Evolutionary conservation across 768 basidiomycete genomes (phyloP).

Genomic region (Lactarius indigo): DNA sequence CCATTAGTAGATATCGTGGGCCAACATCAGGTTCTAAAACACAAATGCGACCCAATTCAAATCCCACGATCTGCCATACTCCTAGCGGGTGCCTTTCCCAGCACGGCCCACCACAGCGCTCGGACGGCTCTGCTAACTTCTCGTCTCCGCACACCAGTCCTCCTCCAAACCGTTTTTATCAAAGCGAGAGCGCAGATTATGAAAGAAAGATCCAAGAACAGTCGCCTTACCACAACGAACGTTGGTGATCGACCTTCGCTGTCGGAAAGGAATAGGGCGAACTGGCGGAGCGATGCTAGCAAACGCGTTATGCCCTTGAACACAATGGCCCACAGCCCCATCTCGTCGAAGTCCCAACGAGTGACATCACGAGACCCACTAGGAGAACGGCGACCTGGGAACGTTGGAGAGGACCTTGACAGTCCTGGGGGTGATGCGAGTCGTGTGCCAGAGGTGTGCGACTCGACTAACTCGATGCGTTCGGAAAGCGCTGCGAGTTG

Average conservation of each 20-base stretch:
- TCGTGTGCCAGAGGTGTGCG: conserved; percentile 26
- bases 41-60: conserved; percentile 11
- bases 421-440: conserved; percentile 35
- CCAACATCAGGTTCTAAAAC: not conserved
- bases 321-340: conserved; percentile 80
- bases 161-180: conserved; percentile 58
- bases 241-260: conserved; percentile 63
- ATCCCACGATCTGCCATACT: conserved; percentile 51
- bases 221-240: conserved; percentile 62
- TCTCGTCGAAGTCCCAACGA: conserved; percentile 41
- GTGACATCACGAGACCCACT: conserved; percentile 20
- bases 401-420: conserved; percentile 33
- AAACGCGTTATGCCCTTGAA: conserved; percentile 60
- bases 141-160: conserved; percentile 61
- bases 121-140: conserved; percentile 65
- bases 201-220: conserved; percentile 78
- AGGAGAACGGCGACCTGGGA: conserved; percentile 24
- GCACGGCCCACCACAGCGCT: conserved; percentile 66
- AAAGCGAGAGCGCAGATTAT: conserved; percentile 59
- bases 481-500: conserved; percentile 80
- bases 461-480: conserved; percentile 58
- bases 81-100: conserved; percentile 49
- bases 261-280: conserved; percentile 56
- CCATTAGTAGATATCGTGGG: conserved; percentile 1
- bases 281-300: conserved; percentile 44